Evolutionary conservation across 2,329 filamentous ascomycete genomes (phyloP), one percentile per base, ranked within the genome.

Genomic region (Teratosphaeriaceae sp.): DNA sequence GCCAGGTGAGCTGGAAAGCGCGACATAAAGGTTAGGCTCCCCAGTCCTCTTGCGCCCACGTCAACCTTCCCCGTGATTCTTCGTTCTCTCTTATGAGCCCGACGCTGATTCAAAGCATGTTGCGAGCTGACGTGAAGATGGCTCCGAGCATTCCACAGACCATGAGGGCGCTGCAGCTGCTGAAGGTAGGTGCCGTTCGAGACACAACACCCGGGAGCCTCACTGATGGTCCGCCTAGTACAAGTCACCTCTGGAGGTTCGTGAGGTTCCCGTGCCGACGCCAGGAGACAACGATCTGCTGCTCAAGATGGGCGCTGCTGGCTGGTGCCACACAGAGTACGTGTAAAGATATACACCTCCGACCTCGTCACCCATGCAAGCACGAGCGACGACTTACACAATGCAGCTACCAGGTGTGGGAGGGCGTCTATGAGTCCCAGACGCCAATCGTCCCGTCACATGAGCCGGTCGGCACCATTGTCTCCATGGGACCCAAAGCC

Each of bases 181-280:
- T 24, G 6, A 24, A 38, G 36, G 36, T 38, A 26, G 21, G 22
- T 22, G 20, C 16, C n/a, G n/a, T 26, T 22, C 9, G 7, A 9
- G 21, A 27, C 36, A 13, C 11, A 16, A 3, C 18, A 16, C n/a
- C 8, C 13, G 21, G 9, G 34, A 15, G 7, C 29, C 11, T 12
- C 29, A 15, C 29, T 33, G 15, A 33, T 15, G 11, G 15, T 33
- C 6, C 29, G 6, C 9, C 8, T 16, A 33, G 29, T 33, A 33
- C 15, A 33, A 33, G 29, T 15, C 8, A 16, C 9, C 9, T 5
- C 19, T 20, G 9, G 36, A 38, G 36, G 20, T 38, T 5, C 20
- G n/a, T n/a, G 19, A 22, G 11, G 21, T 38, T 24, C 12, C 36
- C 13, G 21, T 50, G 7, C 57, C 54, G 16, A 30, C 11, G 8